A percentile compares a stretch with the other conserved stretches of the same genome.
These are phyloP conservation scores for Tillandsia leiboldiana DNA, from an alignment of 176 grass and related monocot genomes.

Conservation along the genomic window DNA sequence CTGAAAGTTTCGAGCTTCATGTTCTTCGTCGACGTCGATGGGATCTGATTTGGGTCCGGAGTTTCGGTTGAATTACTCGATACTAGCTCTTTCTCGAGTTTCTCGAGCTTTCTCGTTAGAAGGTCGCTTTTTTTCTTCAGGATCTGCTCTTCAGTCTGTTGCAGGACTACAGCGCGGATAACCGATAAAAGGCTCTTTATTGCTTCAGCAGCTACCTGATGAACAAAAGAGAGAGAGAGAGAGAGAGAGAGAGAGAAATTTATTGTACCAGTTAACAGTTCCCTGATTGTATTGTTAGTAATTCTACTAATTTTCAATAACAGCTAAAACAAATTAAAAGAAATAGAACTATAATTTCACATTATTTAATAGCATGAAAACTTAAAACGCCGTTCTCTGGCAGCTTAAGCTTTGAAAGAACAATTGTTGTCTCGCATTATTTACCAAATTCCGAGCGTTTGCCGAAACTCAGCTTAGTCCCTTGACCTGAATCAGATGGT, in stretches of 20 bases:
- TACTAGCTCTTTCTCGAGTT: constrained; percentile 45
- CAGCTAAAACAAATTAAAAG: constrained; percentile 5
- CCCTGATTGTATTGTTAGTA: too few species aligned
- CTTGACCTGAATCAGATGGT: background rate
- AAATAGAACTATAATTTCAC: background rate
- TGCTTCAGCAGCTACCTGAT: constrained; percentile 78
- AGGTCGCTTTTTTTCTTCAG: constrained; percentile 63
- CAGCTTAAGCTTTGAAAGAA: background rate
- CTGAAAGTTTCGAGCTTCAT: constrained; percentile 55
- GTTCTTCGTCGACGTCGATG: constrained; percentile 30
- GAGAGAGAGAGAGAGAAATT: background rate
- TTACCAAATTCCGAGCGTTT: background rate
- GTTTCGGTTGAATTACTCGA: constrained; percentile 6
- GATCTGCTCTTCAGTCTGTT: constrained; percentile 64
- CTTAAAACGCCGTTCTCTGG: too few species aligned
- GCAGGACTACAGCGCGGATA: constrained; percentile 59
- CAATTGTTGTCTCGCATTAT: background rate
- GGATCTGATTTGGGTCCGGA: constrained; percentile 26
- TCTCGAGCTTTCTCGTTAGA: constrained; percentile 56
- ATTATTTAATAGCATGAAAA: background rate
- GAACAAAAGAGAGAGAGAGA: constrained; percentile 16
- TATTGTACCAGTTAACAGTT: too few species aligned
- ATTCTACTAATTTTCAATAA: too few species aligned
- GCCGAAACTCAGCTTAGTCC: background rate
- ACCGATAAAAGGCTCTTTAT: constrained; percentile 69